Evolutionary conservation across 2,329 filamentous ascomycete species (phyloP).

Genomic region (Colletotrichum lentis): DNA sequence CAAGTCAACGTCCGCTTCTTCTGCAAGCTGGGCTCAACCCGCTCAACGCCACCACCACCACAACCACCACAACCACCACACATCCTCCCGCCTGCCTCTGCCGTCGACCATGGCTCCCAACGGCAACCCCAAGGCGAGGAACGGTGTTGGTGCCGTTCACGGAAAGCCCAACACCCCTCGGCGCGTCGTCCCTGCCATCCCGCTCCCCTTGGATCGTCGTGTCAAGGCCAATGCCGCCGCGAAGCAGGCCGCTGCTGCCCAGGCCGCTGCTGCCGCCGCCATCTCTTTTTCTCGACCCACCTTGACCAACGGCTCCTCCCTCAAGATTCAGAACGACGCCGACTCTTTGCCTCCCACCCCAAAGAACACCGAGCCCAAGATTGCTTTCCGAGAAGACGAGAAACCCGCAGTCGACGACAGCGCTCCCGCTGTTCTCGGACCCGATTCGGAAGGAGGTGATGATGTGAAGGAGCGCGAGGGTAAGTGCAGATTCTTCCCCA

Average conservation of each 20-base stretch:
- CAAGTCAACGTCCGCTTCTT: constrained; percentile 17
- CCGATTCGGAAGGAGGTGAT: constrained; percentile 1
- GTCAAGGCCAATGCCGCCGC: constrained; percentile 46
- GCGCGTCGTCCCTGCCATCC: constrained; percentile 51
- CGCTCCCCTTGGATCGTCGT: constrained; percentile 46
- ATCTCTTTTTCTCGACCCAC: constrained; percentile 24
- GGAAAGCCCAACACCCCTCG: constrained; percentile 38
- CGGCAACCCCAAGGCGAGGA: constrained; percentile 36
- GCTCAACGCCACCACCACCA: constrained; percentile 21
- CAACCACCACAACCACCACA: constrained; percentile 18
- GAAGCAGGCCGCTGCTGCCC: constrained; percentile 47
- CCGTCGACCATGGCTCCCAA: constrained; percentile 36
- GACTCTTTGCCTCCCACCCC: constrained; percentile 35
- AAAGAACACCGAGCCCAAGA: constrained; percentile 24
- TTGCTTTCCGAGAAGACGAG: background rate
- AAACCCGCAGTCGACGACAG: constrained; percentile 12
- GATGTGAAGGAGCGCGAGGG: constrained; percentile 21
- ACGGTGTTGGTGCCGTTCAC: constrained; percentile 32
- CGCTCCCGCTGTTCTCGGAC: no score
- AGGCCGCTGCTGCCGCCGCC: constrained; percentile 31
- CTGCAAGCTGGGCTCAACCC: constrained; percentile 23
- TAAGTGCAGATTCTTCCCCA: constrained; percentile 2
- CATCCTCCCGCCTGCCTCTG: constrained; percentile 22
- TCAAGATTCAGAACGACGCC: constrained; percentile 37
- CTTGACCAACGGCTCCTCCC: constrained; percentile 38